Percentiles rank a stretch among this genome's conserved stretches.
Conservation (phyloP, 768 basidiomycete species). For the Suillus luteus region DNA sequence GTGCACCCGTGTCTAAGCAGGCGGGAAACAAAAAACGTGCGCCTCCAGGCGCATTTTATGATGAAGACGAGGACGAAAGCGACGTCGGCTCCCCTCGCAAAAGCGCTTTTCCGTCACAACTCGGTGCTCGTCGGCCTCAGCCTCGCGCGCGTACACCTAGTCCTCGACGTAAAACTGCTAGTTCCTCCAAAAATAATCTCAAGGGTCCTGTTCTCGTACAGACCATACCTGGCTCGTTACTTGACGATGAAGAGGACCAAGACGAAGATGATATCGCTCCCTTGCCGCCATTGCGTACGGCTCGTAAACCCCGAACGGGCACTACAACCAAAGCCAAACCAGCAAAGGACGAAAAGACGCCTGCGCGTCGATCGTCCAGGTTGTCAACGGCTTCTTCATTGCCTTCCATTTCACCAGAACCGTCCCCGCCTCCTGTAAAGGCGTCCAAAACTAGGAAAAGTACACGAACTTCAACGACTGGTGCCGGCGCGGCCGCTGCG, state of each 20-base stretch:
- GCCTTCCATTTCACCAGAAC: constrained; percentile 37
- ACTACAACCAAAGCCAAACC: constrained; percentile 20
- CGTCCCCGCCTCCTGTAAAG: constrained; percentile 25
- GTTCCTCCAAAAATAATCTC: constrained; percentile 9
- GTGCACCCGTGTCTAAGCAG: constrained; percentile 15
- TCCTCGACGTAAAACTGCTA: constrained; percentile 7
- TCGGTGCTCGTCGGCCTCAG: constrained; percentile 4
- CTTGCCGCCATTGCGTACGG: constrained; percentile 26
- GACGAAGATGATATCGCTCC: constrained; percentile 36
- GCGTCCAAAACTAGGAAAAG: constrained; percentile 24
- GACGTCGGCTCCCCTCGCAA: constrained; percentile 16
- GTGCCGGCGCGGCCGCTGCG: constrained; percentile 17
- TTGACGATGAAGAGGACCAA: constrained; percentile 40
- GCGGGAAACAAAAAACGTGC: constrained; percentile 31
- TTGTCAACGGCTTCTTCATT: constrained; percentile 35
- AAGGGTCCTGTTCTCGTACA: constrained; percentile 24
- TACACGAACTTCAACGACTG: constrained; percentile 17
- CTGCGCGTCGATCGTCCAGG: constrained; percentile 41
- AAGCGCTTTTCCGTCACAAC: constrained; percentile 12
- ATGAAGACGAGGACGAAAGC: constrained; percentile 39
- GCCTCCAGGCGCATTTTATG: constrained; percentile 50
- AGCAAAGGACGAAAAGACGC: constrained; percentile 26
- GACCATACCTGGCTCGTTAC: constrained; percentile 46
- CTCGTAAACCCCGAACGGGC: constrained; percentile 13
- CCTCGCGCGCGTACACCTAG: constrained; percentile 7